A percentile compares a stretch with the other conserved stretches of the same genome.
phyloP scores from a whole-genome alignment of 2,329 filamentous ascomycete genomes.

The Ceratocystis lukuohia region DNA sequence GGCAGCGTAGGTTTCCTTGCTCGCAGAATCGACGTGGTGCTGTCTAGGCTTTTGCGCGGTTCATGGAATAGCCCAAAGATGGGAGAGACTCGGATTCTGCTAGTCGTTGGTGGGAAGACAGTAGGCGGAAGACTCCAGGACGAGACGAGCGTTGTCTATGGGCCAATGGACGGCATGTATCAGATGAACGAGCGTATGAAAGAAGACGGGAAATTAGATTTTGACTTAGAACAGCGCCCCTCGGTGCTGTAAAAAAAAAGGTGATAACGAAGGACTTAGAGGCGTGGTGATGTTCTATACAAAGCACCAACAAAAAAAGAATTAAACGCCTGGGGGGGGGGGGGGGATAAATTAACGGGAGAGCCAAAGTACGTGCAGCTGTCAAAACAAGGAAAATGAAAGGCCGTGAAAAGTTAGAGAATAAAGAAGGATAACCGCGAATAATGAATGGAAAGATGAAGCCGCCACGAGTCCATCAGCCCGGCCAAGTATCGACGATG shows the following conservation, averaged over 20 bases:
- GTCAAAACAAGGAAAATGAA: not conserved
- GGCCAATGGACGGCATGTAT: not conserved
- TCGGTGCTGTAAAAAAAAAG: not conserved
- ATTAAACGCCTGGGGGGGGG: not conserved
- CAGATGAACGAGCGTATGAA: not conserved
- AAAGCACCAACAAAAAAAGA: slow-evolving; percentile 7
- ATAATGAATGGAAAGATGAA: not conserved
- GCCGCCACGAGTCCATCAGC: not conserved
- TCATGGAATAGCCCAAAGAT: not conserved
- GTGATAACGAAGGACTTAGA: not conserved
- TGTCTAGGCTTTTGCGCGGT: not conserved
- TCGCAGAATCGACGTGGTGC: not conserved
- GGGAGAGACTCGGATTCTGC: not conserved
- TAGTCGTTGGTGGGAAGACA: not conserved
- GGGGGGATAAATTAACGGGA: not conserved
- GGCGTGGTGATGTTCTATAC: not conserved
- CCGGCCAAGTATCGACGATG: not conserved
- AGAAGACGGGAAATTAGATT: not conserved
- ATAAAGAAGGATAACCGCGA: not conserved
- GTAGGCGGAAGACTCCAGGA: not conserved
- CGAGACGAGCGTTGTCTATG: not conserved
- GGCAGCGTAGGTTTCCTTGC: not conserved
- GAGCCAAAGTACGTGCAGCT: not conserved
- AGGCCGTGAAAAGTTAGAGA: not conserved
- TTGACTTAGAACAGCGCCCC: not conserved